Evolutionary conservation across 2,329 filamentous ascomycete species (phyloP), one percentile per base, ranked within the genome.

Genomic region (Pleurostoma richardsiae): DNA sequence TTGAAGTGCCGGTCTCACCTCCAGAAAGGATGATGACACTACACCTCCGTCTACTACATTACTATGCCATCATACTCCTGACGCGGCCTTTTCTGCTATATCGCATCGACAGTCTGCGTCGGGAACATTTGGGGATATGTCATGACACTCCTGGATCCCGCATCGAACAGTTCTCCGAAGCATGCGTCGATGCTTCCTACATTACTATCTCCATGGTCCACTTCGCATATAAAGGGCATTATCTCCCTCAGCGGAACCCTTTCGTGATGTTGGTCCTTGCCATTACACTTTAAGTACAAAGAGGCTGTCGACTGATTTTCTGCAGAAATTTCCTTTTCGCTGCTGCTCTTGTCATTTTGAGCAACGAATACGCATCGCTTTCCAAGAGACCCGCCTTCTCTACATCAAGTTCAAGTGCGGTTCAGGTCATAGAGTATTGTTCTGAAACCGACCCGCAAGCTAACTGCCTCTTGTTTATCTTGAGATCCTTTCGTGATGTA

Each of bases 41-140:
- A 5, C 82, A 86, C 52, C 68, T 77, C 48, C 82, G 83, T 49
- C 65, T 86, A 28, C 66, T 85, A 33, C 79, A 84, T 48, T 78
- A 74, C 46, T 81, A 86, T 56, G 79, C 80, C 0, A 73, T 84
- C 39, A 74, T 86, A 29, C 68, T 86, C 0, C 70, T 86, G 2
- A 83, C 79, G 1, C 70, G 83, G 29, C 82, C 83, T 0, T 85
- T 86, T 58, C 82, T 85, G 48, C 63, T 85, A 10, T 78, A 75
- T 48, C 69, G 82, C 10, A 67, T 83, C 39, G 79, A 69, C 46
- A 64, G 66, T 56, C 56, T 60, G 3, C 60, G 63, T 33, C 57
- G 62, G 49, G 58, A 67, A 48, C 54, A 60, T 42, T 44, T 58
- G 44, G 54, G 65, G 47, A 46, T 57, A 43, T 51, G 50, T 40